phyloP scores from a whole-genome alignment of 441 rosid species.

The Breynia disticha region DNA sequence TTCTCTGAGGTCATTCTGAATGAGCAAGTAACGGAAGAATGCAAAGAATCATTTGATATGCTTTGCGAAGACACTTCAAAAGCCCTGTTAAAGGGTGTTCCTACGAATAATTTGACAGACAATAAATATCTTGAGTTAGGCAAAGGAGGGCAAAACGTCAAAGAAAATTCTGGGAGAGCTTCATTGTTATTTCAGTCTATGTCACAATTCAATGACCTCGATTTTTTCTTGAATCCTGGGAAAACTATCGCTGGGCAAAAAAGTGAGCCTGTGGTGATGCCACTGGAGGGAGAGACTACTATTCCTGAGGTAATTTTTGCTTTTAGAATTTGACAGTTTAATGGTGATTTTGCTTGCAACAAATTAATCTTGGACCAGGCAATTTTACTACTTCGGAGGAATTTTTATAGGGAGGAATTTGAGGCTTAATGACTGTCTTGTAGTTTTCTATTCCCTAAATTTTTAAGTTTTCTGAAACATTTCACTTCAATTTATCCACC shows the following conservation, averaged over 20 bases:
- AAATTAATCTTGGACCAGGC: background rate
- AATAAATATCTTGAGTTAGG: conserved; percentile 22
- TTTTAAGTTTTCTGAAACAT: background rate
- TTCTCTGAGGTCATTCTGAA: conserved; percentile 38
- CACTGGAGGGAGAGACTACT: conserved; percentile 16
- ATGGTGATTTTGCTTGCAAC: conserved; percentile 17
- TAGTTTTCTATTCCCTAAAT: background rate
- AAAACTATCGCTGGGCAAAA: conserved; percentile 34
- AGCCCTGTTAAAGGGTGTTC: conserved; percentile 19
- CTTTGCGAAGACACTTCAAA: conserved; percentile 24
- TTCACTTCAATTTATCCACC: background rate
- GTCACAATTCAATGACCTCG: conserved; percentile 74
- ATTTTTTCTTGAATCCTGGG: conserved; percentile 76
- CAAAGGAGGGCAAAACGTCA: conserved; percentile 23
- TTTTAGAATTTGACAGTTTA: conserved; percentile 31
- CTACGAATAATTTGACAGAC: conserved; percentile 22
- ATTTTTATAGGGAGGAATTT: background rate
- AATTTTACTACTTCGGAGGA: background rate
- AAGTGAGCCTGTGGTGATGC: conserved; percentile 21
- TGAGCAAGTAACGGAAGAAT: conserved; percentile 25
- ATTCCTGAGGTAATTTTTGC: conserved; percentile 30
- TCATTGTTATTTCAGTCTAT: conserved; percentile 47
- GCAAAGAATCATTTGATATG: conserved; percentile 31
- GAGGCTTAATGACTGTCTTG: background rate
- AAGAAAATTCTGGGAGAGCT: conserved; percentile 35